phyloP scores from a whole-genome alignment of 2,329 filamentous ascomycete species.

The Dactylellina drechsleri region DNA sequence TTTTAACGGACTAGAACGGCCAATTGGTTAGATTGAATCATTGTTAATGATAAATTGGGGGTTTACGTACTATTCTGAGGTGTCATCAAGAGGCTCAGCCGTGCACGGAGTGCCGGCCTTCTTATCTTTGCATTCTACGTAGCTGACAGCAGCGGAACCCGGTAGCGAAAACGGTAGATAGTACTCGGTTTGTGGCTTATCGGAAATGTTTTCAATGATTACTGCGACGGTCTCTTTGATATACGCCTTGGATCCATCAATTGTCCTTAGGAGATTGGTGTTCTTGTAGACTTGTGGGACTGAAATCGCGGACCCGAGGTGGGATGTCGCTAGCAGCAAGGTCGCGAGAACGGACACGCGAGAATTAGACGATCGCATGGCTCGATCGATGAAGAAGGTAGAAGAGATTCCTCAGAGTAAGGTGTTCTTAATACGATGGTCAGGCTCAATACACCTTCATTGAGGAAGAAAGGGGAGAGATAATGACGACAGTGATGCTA shows the following conservation, averaged over 20 bases:
- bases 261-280: slow-evolving; percentile 85
- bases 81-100: slow-evolving; percentile 56
- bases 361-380: slow-evolving; percentile 47
- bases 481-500: slow-evolving; percentile 22
- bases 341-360: slow-evolving; percentile 54
- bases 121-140: slow-evolving; percentile 90
- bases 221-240: slow-evolving; percentile 91
- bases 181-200: slow-evolving; percentile 84
- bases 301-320: slow-evolving; percentile 69
- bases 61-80: slow-evolving; percentile 39
- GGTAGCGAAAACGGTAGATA: slow-evolving; percentile 85
- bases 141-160: slow-evolving; percentile 80
- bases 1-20: slow-evolving; percentile 29
- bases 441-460: slow-evolving; percentile 52
- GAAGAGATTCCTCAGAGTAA: slow-evolving; percentile 9
- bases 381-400: slow-evolving; percentile 14
- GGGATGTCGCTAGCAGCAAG: slow-evolving; percentile 53
- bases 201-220: slow-evolving; percentile 87
- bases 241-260: slow-evolving; percentile 93
- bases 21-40: slow-evolving; percentile 35
- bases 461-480: slow-evolving; percentile 17
- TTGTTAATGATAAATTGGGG: neutral
- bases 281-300: slow-evolving; percentile 94
- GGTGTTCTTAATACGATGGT: slow-evolving; percentile 29
- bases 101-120: slow-evolving; percentile 71